Evolutionary conservation across 768 basidiomycete genomes (phyloP).

Genomic region (Punctularia strigosozonata): DNA sequence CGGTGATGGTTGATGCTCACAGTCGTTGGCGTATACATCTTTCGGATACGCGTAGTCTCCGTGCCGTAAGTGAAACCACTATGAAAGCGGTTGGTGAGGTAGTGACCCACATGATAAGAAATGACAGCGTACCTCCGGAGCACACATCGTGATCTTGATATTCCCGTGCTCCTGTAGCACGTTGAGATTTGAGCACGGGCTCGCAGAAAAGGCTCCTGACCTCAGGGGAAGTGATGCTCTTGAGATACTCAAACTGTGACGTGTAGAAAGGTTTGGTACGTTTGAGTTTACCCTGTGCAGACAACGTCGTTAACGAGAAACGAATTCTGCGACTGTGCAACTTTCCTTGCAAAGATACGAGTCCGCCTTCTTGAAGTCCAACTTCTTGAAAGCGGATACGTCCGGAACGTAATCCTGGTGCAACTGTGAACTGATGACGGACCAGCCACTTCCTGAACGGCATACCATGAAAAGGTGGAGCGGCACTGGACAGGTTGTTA

Average conservation of each 20-base stretch:
- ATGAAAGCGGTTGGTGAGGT: no score
- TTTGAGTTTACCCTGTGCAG: conserved; percentile 45
- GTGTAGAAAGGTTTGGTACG: conserved; percentile 51
- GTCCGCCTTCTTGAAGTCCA: conserved; percentile 20
- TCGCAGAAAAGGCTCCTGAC: conserved; percentile 16
- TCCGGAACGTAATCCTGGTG: conserved; percentile 22
- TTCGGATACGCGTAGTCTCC: conserved; percentile 50
- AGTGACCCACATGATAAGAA: no score
- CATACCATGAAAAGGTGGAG: conserved; percentile 32
- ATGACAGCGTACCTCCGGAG: no score
- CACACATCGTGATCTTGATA: conserved; percentile 62
- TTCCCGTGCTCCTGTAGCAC: conserved; percentile 41
- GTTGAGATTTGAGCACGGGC: not conserved
- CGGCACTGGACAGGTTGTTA: conserved; percentile 6
- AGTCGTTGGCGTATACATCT: conserved; percentile 49
- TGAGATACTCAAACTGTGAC: conserved; percentile 51
- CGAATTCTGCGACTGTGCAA: not conserved
- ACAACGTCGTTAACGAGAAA: not conserved
- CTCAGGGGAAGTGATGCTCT: conserved; percentile 42
- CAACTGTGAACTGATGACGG: conserved; percentile 1
- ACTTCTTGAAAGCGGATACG: conserved; percentile 19
- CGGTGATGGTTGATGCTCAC: conserved; percentile 16
- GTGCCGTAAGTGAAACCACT: conserved; percentile 61
- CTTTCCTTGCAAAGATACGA: conserved; percentile 18
- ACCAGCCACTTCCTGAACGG: not conserved